These are phyloP conservation scores for Thuidium tamariscinum DNA, from an alignment of 225 moss, liverwort and hornwort species.

Conservation along the genomic window DNA sequence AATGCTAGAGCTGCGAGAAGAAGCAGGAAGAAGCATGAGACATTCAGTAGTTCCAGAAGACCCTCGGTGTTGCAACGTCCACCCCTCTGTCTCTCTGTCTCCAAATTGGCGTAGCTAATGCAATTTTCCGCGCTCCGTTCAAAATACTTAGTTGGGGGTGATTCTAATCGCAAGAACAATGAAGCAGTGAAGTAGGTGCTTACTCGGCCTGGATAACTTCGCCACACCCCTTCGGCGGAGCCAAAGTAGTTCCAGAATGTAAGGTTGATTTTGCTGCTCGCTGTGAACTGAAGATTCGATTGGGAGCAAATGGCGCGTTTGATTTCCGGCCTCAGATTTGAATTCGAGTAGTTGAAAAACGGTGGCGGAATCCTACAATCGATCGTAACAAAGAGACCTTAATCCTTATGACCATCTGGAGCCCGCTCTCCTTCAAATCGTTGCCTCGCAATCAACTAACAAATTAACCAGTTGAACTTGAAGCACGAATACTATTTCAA, in stretches of 20 bases:
- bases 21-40: background rate
- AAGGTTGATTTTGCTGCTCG: constrained; percentile 34
- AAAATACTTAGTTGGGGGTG: background rate
- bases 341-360: constrained; percentile 18
- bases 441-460: background rate
- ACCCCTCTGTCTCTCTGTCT: background rate
- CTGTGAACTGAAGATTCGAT: constrained; percentile 31
- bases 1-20: background rate
- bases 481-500: background rate
- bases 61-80: background rate
- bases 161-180: background rate
- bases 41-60: background rate
- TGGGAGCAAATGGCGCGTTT: constrained; percentile 31
- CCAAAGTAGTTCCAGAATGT: constrained; percentile 47
- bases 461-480: background rate
- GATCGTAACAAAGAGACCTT: background rate
- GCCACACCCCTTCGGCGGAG: constrained; percentile 30
- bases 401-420: background rate
- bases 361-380: constrained; percentile 26
- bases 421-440: background rate
- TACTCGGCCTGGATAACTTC: constrained; percentile 44
- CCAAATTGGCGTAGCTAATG: background rate
- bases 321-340: constrained; percentile 32
- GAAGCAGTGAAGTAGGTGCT: background rate
- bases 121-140: background rate